Evolutionary conservation across 2,329 filamentous ascomycete species (phyloP).

Genomic region (Cladosporium sp.): DNA sequence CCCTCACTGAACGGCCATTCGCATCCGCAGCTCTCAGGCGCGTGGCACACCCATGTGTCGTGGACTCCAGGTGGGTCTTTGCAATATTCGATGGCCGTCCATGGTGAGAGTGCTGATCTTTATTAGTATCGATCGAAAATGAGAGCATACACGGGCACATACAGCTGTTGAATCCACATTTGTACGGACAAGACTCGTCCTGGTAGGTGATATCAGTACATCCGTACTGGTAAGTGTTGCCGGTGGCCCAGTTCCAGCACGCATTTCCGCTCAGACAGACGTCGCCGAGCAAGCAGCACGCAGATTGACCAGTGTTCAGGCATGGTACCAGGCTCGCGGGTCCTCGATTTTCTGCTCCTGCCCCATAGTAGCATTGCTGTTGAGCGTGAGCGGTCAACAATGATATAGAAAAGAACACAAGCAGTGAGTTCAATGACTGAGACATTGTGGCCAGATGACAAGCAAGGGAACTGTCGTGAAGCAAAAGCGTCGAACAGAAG

Average conservation of each 20-base stretch:
- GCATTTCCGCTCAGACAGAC: conserved; percentile 27
- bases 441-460: too few species aligned
- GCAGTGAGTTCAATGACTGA: too few species aligned
- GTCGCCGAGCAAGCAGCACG: conserved; percentile 28
- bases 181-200: conserved; percentile 26
- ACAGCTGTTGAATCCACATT: conserved; percentile 28
- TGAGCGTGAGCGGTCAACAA: conserved; percentile 15
- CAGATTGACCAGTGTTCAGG: conserved; percentile 19
- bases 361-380: conserved; percentile 29
- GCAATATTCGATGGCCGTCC: conserved; percentile 28
- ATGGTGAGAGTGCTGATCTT: conserved; percentile 25
- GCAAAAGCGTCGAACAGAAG: background rate
- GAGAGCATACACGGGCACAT: background rate
- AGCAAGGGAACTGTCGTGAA: too few species aligned
- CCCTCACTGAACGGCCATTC: conserved; percentile 21
- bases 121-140: background rate
- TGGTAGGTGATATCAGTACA: conserved; percentile 29
- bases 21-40: conserved; percentile 29
- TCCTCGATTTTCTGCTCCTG: conserved; percentile 25
- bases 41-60: conserved; percentile 29
- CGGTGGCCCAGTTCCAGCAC: conserved; percentile 26
- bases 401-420: too few species aligned
- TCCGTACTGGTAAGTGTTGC: conserved; percentile 30
- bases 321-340: conserved; percentile 25
- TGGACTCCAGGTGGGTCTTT: conserved; percentile 19